Evolutionary conservation across 2,329 filamentous ascomycete genomes (phyloP), one percentile per base, ranked within the genome.

Genomic region (Fusarium proliferatum): DNA sequence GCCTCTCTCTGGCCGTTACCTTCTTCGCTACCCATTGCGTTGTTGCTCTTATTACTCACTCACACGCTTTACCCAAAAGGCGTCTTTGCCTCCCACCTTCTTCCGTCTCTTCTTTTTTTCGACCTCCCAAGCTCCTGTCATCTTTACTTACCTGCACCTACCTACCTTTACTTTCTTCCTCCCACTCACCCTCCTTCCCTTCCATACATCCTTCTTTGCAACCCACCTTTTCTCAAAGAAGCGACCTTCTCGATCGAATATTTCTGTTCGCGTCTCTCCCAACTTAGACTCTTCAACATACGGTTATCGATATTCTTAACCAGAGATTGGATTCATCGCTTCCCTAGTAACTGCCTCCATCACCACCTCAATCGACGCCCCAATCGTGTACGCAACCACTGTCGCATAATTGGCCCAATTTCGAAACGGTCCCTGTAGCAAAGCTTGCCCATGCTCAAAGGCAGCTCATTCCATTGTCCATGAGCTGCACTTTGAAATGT

Each of bases 41-140:
- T 67, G 56, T 68, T 75, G 61, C 68, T 72, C 64, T 72, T 67
- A 74, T 76, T 77, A 74, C 76, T 77, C 74, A 61, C 61, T 67
- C 65, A 71, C 74, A 69, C 75, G 69, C 76, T 67, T 74, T 78
- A 67, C 72, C 76, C 74, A 67, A 77, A 69, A 77, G 67, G 66
- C 67, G 73, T 76, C 67, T 71, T 76, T 78, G 76, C 76, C 76
- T 77, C 76, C 76, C 76, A 77, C 72, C 72, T 78, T 76, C 72
- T 62, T 74, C 71, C 64, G 63, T 71, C 71, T 67, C 67, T 76
- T 73, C 70, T 70, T 65, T 72, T 61, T 67, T 62, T 48, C 55
- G 46, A 63, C 69, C 69, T 69, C 69, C 65, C 64, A 62, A 72
- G 72, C 68, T 74, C 59, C 65, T 65, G 65, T 73, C 72, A 66